Conservation (phyloP, 345 rosid genomes). For the Atalantia buxifolia region DNA sequence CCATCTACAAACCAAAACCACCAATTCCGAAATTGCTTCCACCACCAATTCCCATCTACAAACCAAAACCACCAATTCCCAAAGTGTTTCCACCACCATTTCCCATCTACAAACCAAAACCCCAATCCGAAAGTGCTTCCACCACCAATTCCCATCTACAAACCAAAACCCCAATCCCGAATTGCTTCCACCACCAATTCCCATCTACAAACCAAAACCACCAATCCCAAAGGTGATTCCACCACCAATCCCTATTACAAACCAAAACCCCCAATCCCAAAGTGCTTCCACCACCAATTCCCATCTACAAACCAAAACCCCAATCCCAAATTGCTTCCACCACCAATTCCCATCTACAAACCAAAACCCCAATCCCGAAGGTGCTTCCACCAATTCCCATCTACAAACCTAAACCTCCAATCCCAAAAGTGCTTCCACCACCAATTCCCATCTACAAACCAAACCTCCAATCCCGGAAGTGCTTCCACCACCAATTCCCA, state of each 20-base stretch:
- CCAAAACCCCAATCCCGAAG: constrained; percentile 14
- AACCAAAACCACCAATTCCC: constrained; percentile 23
- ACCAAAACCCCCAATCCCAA: constrained; percentile 16
- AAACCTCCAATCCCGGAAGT: constrained; percentile 1
- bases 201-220: constrained; percentile 22
- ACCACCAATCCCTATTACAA: constrained; percentile 6
- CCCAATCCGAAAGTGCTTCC: constrained; percentile 24
- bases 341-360: constrained; percentile 25
- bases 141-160: constrained; percentile 36
- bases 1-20: constrained; percentile 23
- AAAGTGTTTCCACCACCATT: neutral
- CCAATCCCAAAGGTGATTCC: constrained; percentile 15
- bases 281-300: constrained; percentile 17
- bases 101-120: constrained; percentile 9
- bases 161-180: constrained; percentile 18
- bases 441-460: constrained; percentile 6
- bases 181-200: constrained; percentile 3
- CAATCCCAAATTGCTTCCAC: constrained; percentile 7
- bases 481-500: constrained; percentile 41
- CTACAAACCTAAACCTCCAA: constrained; percentile 25
- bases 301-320: constrained; percentile 20
- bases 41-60: constrained; percentile 10
- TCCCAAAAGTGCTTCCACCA: constrained; percentile 4
- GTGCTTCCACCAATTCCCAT: neutral
- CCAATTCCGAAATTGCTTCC: neutral